Conservation (phyloP, 148 eudicot genomes). For the Simmondsia chinensis region DNA sequence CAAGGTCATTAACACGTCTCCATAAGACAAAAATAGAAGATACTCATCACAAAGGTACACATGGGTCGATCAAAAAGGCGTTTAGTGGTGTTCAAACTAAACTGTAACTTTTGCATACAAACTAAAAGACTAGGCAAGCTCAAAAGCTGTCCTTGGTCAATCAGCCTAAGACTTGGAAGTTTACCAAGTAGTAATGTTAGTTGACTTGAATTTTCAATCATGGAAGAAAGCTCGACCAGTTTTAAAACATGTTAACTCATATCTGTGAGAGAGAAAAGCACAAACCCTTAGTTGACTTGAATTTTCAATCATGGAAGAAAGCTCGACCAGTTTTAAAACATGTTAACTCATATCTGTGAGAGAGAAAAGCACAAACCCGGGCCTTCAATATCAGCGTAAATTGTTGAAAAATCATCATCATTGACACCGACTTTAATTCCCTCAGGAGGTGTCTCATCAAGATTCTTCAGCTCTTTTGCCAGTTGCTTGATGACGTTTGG, state of each 20-base stretch:
- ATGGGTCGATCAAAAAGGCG: too few species aligned
- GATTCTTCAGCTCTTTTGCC: constrained; percentile 92
- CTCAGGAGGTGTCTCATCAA: constrained; percentile 95
- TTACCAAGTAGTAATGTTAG: too few species aligned
- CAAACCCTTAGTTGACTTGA: too few species aligned
- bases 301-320: background rate
- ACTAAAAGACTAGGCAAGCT: too few species aligned
- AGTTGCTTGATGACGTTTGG: constrained; percentile 92
- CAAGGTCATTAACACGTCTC: constrained; percentile 10
- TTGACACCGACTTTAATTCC: constrained; percentile 94
- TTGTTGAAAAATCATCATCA: constrained; percentile 89
- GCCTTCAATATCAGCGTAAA: constrained; percentile 92
- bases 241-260: background rate
- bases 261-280: background rate
- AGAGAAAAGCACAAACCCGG: constrained; percentile 44
- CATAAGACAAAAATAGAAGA: constrained; percentile 2
- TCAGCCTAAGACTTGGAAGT: too few species aligned
- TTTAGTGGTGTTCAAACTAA: too few species aligned
- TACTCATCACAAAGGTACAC: constrained; percentile 7
- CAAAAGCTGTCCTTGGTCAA: too few species aligned
- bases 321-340: background rate
- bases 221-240: background rate
- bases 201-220: too few species aligned
- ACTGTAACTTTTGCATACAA: too few species aligned
- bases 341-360: background rate